These are phyloP conservation scores for Hypoxylon sp. DNA, from an alignment of 2,329 filamentous ascomycete genomes.

Conservation along the genomic window DNA sequence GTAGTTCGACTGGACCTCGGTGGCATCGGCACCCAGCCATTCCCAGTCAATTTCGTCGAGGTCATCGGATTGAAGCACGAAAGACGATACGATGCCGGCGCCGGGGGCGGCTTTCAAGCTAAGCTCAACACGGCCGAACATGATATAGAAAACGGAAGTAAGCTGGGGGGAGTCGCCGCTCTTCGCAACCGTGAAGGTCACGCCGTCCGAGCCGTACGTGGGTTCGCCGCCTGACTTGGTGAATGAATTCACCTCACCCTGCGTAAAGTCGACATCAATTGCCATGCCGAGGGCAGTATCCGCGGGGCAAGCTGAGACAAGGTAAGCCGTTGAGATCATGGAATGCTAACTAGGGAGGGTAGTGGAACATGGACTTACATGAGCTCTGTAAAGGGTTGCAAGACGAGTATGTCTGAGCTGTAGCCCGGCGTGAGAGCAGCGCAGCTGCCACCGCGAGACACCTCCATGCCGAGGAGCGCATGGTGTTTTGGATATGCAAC, in stretches of 20 bases:
- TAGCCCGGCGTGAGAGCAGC: constrained; percentile 40
- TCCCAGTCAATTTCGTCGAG: constrained; percentile 98
- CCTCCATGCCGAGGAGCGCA: constrained; percentile 43
- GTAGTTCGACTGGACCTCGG: constrained; percentile 94
- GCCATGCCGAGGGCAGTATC: constrained; percentile 85
- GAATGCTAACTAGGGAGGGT: not conserved
- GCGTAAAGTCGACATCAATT: constrained; percentile 86
- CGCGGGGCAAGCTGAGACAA: constrained; percentile 73
- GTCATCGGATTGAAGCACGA: constrained; percentile 90
- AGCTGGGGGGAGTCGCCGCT: constrained; percentile 89
- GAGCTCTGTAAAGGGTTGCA: constrained; percentile 49
- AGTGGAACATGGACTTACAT: constrained; percentile 43
- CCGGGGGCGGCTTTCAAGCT: constrained; percentile 88
- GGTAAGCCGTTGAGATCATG: constrained; percentile 41
- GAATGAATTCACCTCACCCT: constrained; percentile 84
- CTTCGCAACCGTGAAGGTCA: constrained; percentile 80
- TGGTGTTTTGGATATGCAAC: constrained; percentile 36
- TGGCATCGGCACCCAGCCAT: constrained; percentile 84
- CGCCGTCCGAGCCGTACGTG: constrained; percentile 82
- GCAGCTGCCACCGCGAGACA: constrained; percentile 40
- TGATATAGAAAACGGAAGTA: constrained; percentile 95
- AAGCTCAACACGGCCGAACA: constrained; percentile 94
- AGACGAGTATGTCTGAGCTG: constrained; percentile 50
- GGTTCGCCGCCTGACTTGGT: constrained; percentile 74
- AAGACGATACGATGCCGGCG: constrained; percentile 90